Percentiles rank a stretch among this genome's conserved stretches.
phyloP scores from a whole-genome alignment of 805 yeast genomes.

The Saccharomycodes ludwigii region DNA sequence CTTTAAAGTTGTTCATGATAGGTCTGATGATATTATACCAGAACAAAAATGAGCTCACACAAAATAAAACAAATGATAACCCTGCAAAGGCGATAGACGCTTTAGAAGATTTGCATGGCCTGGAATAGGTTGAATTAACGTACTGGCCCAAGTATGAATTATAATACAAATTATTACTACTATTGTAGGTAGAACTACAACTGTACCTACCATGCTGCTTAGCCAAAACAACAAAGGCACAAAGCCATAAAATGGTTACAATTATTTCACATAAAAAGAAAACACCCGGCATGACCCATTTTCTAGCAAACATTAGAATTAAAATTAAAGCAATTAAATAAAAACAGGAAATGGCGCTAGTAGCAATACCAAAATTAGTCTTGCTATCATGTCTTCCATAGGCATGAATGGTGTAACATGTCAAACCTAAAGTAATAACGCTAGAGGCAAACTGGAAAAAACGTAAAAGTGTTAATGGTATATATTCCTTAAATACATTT shows the following conservation, averaged over 20 bases:
- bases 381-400: slow-evolving; percentile 17
- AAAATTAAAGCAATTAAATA: slow-evolving; percentile 17
- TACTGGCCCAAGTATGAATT: slow-evolving; percentile 11
- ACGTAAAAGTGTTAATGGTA: slow-evolving; percentile 7
- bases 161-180: slow-evolving; percentile 11
- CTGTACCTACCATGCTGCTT: slow-evolving; percentile 18
- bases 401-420: slow-evolving; percentile 15
- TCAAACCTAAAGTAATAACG: slow-evolving; percentile 19
- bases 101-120: slow-evolving; percentile 20
- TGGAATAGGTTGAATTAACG: slow-evolving; percentile 6
- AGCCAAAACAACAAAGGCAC: slow-evolving; percentile 25
- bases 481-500: background rate
- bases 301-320: slow-evolving; percentile 11
- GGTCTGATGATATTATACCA: slow-evolving; percentile 21
- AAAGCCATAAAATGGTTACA: slow-evolving; percentile 22
- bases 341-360: slow-evolving; percentile 19
- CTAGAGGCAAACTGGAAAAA: slow-evolving; percentile 17
- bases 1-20: slow-evolving; percentile 6
- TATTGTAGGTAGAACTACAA: slow-evolving; percentile 14
- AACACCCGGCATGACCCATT: slow-evolving; percentile 16
- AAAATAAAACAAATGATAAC: slow-evolving; percentile 17
- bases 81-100: slow-evolving; percentile 25
- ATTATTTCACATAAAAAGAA: slow-evolving; percentile 18
- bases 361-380: slow-evolving; percentile 22
- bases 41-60: slow-evolving; percentile 15